Percentiles rank a stretch among this genome's conserved stretches.
phyloP scores from a whole-genome alignment of 1,139 yeast genomes.

The Zygosaccharomyces sapae region DNA sequence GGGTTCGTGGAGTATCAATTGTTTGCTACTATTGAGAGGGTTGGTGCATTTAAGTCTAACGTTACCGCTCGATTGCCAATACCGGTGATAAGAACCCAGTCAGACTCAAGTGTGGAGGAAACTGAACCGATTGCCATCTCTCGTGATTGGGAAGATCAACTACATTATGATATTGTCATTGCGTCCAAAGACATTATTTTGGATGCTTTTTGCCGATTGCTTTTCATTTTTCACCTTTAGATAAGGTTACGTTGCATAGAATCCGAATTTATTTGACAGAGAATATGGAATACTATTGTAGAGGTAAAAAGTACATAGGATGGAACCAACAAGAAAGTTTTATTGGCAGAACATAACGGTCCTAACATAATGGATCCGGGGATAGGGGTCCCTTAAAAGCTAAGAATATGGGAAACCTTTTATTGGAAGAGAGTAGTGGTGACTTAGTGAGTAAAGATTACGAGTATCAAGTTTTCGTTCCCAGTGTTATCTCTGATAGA shows the following conservation, averaged over 20 bases:
- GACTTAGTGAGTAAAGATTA: slow-evolving; percentile 55
- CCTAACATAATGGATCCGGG: slow-evolving; percentile 33
- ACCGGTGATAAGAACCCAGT: slow-evolving; percentile 66
- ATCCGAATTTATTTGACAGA: slow-evolving; percentile 82
- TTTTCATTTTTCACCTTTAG: slow-evolving; percentile 78
- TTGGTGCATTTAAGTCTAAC: slow-evolving; percentile 82
- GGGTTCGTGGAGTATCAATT: slow-evolving; percentile 71
- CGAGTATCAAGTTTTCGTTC: slow-evolving; percentile 80
- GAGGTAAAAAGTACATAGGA: slow-evolving; percentile 81
- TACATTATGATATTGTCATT: slow-evolving; percentile 82
- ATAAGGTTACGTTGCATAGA: slow-evolving; percentile 81
- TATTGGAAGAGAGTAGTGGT: slow-evolving; percentile 36
- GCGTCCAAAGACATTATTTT: slow-evolving; percentile 84
- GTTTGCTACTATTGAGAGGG: slow-evolving; percentile 65
- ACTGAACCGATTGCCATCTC: slow-evolving; percentile 89
- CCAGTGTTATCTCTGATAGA: slow-evolving; percentile 86
- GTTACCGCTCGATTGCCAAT: slow-evolving; percentile 62
- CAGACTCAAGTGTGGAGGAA: slow-evolving; percentile 76
- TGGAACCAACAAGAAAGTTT: slow-evolving; percentile 84
- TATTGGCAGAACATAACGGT: slow-evolving; percentile 77
- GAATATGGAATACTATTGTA: slow-evolving; percentile 83
- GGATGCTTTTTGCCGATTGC: slow-evolving; percentile 82
- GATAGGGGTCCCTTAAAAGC: slow-evolving; percentile 36
- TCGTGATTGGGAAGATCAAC: slow-evolving; percentile 89
- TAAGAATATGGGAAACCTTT: slow-evolving; percentile 42